Evolutionary conservation across 176 grass and related monocot genomes (phyloP).

Genomic region (Oryza meyeriana): DNA sequence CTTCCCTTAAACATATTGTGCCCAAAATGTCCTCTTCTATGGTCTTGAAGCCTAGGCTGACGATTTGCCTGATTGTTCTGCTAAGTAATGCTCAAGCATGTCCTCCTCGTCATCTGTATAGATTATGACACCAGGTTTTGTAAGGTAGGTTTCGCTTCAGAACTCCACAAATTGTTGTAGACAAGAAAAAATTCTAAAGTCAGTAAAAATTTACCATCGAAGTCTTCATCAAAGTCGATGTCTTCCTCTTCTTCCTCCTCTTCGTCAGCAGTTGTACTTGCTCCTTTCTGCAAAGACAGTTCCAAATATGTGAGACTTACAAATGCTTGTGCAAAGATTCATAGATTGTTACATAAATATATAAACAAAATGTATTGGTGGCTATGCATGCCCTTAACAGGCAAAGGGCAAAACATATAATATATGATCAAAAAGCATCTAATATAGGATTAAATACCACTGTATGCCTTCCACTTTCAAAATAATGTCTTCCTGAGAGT

Average conservation of each 20-base stretch:
- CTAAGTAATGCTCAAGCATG: slow-evolving; percentile 99
- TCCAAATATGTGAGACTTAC: slow-evolving; percentile 17
- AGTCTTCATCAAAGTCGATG: slow-evolving; percentile 89
- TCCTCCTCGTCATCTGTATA: slow-evolving; percentile 94
- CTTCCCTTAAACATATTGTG: slow-evolving; percentile 11
- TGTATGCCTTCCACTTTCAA: slow-evolving; percentile 88
- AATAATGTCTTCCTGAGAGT: slow-evolving; percentile 80
- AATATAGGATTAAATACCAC: slow-evolving; percentile 48
- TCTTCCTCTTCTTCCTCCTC: slow-evolving; percentile 96
- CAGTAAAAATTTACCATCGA: slow-evolving; percentile 67
- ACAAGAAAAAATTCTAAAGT: neutral
- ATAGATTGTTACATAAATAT: slow-evolving; percentile 15
- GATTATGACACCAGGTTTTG: neutral
- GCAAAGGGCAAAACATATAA: neutral
- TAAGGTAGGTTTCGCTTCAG: neutral
- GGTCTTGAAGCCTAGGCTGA: slow-evolving; percentile 45
- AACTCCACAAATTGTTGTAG: slow-evolving; percentile 8
- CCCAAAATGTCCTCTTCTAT: neutral
- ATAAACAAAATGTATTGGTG: slow-evolving; percentile 2
- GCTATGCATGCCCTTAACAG: slow-evolving; percentile 11
- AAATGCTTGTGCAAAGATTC: slow-evolving; percentile 16
- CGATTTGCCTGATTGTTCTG: slow-evolving; percentile 62
- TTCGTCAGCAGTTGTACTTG: slow-evolving; percentile 60
- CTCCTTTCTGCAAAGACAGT: slow-evolving; percentile 70
- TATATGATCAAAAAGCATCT: neutral